Evolutionary conservation across 176 grass and related monocot species (phyloP).

Genomic region (Avena eriantha): DNA sequence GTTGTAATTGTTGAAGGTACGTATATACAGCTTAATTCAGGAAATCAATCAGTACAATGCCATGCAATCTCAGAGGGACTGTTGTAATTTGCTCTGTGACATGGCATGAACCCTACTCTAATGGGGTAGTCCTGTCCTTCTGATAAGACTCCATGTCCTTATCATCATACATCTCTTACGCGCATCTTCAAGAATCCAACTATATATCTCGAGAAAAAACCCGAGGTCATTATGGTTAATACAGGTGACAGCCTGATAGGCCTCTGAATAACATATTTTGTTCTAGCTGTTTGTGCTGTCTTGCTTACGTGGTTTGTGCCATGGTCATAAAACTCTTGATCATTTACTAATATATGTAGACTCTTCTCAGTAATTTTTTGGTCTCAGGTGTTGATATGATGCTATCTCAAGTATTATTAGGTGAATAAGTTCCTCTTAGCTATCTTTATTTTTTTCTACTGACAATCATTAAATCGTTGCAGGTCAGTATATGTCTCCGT

Average conservation of each 20-base stretch:
- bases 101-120: conserved; percentile 11
- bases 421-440: conserved; percentile 3
- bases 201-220: not conserved
- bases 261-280: not conserved
- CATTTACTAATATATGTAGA: conserved; percentile 7
- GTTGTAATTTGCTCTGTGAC: conserved; percentile 9
- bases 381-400: not conserved
- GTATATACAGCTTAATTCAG: conserved; percentile 18
- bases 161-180: not conserved
- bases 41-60: conserved; percentile 27
- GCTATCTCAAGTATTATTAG: conserved; percentile 4
- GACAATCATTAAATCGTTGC: conserved; percentile 39
- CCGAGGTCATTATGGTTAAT: not conserved
- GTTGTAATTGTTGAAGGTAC: conserved; percentile 99
- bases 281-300: conserved; percentile 24
- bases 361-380: conserved; percentile 7
- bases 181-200: conserved; percentile 9
- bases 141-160: conserved; percentile 25
- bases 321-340: conserved; percentile 25
- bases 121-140: conserved; percentile 14
- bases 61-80: conserved; percentile 23
- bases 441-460: conserved; percentile 26
- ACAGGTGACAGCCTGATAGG: not conserved
- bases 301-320: not conserved
- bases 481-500: conserved; percentile 99